phyloP scores from a whole-genome alignment of 768 basidiomycete genomes.

The Pleurotus salmoneostramineus region DNA sequence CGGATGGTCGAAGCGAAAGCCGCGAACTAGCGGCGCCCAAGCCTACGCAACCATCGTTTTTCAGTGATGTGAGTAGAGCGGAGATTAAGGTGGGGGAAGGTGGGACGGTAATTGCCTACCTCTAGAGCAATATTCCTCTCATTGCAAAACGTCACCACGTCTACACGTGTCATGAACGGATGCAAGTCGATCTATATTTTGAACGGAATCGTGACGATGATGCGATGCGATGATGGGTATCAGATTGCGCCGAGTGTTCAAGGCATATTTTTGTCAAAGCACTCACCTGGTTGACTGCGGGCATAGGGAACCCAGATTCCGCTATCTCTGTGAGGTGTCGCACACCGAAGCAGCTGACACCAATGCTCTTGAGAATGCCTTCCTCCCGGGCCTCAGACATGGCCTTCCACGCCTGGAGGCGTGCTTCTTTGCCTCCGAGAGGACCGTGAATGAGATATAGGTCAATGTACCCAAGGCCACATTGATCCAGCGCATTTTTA shows the following conservation, averaged over 20 bases:
- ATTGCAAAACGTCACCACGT: slow-evolving; percentile 58
- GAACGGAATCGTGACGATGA: too few species aligned
- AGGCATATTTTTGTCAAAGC: neutral
- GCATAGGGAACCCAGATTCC: slow-evolving; percentile 41
- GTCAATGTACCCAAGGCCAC: slow-evolving; percentile 62
- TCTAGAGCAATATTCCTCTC: slow-evolving; percentile 57
- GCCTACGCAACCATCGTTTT: slow-evolving; percentile 34
- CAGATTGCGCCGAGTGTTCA: slow-evolving; percentile 3
- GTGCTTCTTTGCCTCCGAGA: slow-evolving; percentile 51
- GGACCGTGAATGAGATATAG: slow-evolving; percentile 72
- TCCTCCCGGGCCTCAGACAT: slow-evolving; percentile 60
- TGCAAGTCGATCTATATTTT: slow-evolving; percentile 46
- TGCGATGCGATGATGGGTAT: neutral
- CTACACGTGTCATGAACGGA: slow-evolving; percentile 66
- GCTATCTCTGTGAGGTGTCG: slow-evolving; percentile 54
- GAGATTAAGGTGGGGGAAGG: neutral
- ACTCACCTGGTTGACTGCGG: slow-evolving; percentile 58
- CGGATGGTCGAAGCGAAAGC: slow-evolving; percentile 59
- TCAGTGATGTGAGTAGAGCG: neutral
- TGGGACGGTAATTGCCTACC: slow-evolving; percentile 30
- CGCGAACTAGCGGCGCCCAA: slow-evolving; percentile 71
- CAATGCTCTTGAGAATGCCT: slow-evolving; percentile 56
- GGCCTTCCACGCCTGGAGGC: slow-evolving; percentile 64
- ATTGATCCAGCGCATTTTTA: slow-evolving; percentile 45
- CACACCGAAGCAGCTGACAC: slow-evolving; percentile 61